A percentile compares a stretch with the other conserved stretches of the same genome.
Evolutionary conservation across 108 stramenopile species (phyloP).

Genomic region (Thalassiosira profunda): DNA sequence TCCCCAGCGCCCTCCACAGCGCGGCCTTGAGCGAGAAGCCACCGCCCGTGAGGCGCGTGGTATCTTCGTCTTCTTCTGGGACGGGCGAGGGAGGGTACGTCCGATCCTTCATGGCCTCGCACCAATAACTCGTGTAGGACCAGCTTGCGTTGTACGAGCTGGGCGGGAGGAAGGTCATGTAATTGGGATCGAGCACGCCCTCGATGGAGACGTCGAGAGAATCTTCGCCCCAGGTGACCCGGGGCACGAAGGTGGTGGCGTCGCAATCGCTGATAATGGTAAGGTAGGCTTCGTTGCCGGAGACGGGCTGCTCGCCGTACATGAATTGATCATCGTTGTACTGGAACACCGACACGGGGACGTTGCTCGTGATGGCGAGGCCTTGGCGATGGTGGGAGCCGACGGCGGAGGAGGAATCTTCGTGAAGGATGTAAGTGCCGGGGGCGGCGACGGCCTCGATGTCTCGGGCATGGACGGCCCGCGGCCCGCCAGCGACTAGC

Average conservation of each 20-base stretch:
- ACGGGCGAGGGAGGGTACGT: background rate
- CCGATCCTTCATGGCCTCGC: background rate
- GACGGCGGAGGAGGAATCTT: too few relatives aligned
- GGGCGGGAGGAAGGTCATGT: constrained; percentile 9
- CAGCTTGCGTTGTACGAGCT: constrained; percentile 21
- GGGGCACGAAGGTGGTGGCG: constrained; percentile 3
- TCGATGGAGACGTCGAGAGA: background rate
- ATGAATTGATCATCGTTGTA: constrained; percentile 15
- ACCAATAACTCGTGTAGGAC: constrained; percentile 25
- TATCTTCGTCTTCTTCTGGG: background rate
- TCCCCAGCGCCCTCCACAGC: background rate
- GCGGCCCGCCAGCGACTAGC: too few relatives aligned
- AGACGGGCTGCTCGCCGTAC: constrained; percentile 8
- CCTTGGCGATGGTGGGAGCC: too few relatives aligned
- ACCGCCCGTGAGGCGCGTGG: background rate
- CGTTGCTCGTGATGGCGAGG: constrained; percentile 9
- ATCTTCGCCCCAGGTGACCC: background rate
- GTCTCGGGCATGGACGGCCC: too few relatives aligned
- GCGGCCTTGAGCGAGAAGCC: background rate
- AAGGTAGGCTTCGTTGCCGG: constrained; percentile 9
- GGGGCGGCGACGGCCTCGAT: too few relatives aligned
- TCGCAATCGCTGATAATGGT: constrained; percentile 24
- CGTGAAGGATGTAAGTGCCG: too few relatives aligned
- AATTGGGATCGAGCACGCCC: background rate
- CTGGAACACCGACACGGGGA: constrained; percentile 18